phyloP scores from a whole-genome alignment of 2,329 filamentous ascomycete genomes.

The Monosporascus sp. region DNA sequence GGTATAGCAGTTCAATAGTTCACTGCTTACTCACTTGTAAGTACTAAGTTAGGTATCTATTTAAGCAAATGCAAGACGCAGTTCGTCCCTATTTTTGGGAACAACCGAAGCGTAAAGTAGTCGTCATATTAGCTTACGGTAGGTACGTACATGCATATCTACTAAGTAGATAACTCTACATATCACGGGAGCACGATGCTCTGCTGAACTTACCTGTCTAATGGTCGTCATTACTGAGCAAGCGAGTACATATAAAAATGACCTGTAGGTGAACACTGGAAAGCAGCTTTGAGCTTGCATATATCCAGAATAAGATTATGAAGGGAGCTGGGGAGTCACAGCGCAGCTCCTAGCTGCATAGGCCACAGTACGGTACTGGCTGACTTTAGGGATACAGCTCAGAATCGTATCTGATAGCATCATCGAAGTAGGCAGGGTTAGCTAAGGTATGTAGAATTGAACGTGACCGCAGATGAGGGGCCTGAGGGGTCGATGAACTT shows the following conservation, averaged over 20 bases:
- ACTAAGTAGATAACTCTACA: too few species aligned
- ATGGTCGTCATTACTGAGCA: not conserved
- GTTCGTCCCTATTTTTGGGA: not conserved
- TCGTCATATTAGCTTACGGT: too few species aligned
- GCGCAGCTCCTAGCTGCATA: not conserved
- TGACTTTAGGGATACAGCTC: not conserved
- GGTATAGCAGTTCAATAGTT: not conserved
- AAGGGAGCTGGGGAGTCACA: not conserved
- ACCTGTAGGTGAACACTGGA: not conserved
- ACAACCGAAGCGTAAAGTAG: not conserved
- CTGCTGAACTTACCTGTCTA: not conserved
- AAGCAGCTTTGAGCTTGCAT: not conserved
- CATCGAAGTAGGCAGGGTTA: too few species aligned
- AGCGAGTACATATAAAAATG: too few species aligned
- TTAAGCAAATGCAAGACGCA: not conserved
- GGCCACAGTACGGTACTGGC: not conserved
- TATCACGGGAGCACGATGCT: not conserved
- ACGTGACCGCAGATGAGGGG: not conserved
- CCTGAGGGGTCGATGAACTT: not conserved
- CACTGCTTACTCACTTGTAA: not conserved
- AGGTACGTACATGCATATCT: too few species aligned
- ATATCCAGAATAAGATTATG: not conserved
- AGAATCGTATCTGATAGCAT: not conserved
- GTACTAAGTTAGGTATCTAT: not conserved
- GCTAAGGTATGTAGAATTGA: not conserved